These are phyloP conservation scores for Ambrosia artemisiifolia DNA, from an alignment of 129 eudicot genomes.

Conservation along the genomic window DNA sequence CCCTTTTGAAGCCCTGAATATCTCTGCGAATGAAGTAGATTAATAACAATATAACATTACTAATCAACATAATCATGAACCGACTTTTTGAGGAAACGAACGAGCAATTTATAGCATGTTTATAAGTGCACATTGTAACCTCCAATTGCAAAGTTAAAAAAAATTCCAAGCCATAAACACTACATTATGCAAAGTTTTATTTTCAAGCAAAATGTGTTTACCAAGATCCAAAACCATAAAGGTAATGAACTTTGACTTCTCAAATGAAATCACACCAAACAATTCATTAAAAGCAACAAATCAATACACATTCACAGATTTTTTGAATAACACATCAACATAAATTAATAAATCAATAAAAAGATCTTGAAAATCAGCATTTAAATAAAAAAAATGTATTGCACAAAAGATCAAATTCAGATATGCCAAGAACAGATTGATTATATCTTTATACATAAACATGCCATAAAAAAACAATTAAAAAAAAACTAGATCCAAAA, in stretches of 20 bases:
- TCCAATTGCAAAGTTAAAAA: neutral
- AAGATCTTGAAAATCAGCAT: slow-evolving; percentile 23
- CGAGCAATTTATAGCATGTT: slow-evolving; percentile 7
- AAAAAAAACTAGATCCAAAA: slow-evolving; percentile 32
- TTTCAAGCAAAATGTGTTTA: neutral
- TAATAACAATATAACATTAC: neutral
- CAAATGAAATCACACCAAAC: slow-evolving; percentile 17
- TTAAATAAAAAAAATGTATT: slow-evolving; percentile 9
- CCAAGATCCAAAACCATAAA: neutral
- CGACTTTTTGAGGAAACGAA: slow-evolving; percentile 4
- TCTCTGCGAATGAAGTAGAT: slow-evolving; percentile 45
- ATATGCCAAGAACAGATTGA: slow-evolving; percentile 21
- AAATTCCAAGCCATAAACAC: neutral
- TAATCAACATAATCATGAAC: neutral
- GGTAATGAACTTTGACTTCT: neutral
- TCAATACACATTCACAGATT: slow-evolving; percentile 6
- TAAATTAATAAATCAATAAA: neutral
- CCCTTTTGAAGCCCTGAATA: slow-evolving; percentile 60
- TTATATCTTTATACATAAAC: slow-evolving; percentile 6
- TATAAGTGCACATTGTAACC: neutral
- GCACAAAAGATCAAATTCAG: slow-evolving; percentile 2
- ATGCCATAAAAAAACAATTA: slow-evolving; percentile 2
- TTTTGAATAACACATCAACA: neutral
- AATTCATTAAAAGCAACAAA: slow-evolving; percentile 11
- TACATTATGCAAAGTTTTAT: neutral